These are phyloP conservation scores for Leccinellum luteum DNA, from an alignment of 768 basidiomycete genomes.

Conservation along the genomic window DNA sequence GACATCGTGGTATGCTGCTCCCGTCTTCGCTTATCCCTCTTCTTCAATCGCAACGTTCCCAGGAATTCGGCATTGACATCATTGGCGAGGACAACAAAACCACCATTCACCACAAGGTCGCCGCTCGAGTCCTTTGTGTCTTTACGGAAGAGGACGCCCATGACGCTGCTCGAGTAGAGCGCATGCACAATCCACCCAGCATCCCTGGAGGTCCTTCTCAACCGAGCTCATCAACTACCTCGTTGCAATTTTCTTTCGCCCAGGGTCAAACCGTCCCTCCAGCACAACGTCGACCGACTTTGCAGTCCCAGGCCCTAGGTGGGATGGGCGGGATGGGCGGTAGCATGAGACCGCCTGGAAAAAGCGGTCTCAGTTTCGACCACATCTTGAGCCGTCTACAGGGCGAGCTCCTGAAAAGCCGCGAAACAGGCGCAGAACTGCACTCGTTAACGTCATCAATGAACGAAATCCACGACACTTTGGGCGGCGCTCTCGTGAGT, in stretches of 20 bases:
- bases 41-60: slow-evolving; percentile 2
- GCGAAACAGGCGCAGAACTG: slow-evolving; percentile 88
- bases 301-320: slow-evolving; percentile 58
- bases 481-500: slow-evolving; percentile 79
- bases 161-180: slow-evolving; percentile 67
- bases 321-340: slow-evolving; percentile 79
- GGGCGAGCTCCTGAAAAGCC: slow-evolving; percentile 91
- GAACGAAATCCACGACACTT: slow-evolving; percentile 88
- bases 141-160: slow-evolving; percentile 83
- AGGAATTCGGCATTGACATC: slow-evolving; percentile 99
- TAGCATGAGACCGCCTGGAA: slow-evolving; percentile 68
- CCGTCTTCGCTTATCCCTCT: background rate
- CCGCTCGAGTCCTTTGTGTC: slow-evolving; percentile 89
- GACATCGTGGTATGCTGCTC: slow-evolving; percentile 82
- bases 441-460: slow-evolving; percentile 74
- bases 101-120: slow-evolving; percentile 97
- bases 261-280: slow-evolving; percentile 36
- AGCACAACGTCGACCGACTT: slow-evolving; percentile 51
- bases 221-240: slow-evolving; percentile 26
- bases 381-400: slow-evolving; percentile 87
- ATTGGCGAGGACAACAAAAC: slow-evolving; percentile 98
- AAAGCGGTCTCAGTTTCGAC: slow-evolving; percentile 88
- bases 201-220: slow-evolving; percentile 35
- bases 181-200: slow-evolving; percentile 47
- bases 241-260: slow-evolving; percentile 42